Percentiles rank a stretch among this genome's conserved stretches.
phyloP scores from a whole-genome alignment of 2,329 filamentous ascomycete genomes.

The Monosporascus sp. region DNA sequence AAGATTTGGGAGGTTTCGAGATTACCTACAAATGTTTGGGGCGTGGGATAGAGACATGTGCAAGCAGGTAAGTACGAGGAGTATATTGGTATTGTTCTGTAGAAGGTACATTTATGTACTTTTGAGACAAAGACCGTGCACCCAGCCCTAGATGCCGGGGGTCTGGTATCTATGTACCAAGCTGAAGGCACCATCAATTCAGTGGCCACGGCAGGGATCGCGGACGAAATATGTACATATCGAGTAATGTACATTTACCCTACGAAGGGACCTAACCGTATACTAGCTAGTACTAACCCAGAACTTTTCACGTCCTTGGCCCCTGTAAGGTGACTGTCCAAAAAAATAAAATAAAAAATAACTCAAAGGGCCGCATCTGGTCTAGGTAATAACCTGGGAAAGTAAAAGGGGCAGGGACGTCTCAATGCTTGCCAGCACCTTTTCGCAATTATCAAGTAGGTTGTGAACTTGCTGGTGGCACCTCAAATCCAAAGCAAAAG shows the following conservation, averaged over 20 bases:
- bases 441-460: too few relatives aligned
- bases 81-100: not conserved
- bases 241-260: too few relatives aligned
- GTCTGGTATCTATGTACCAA: slow-evolving; percentile 3
- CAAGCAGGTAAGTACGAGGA: not conserved
- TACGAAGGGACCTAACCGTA: too few relatives aligned
- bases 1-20: not conserved
- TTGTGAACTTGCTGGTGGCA: too few relatives aligned
- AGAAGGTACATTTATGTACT: not conserved
- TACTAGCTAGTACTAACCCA: not conserved
- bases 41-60: not conserved
- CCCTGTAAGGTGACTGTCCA: not conserved
- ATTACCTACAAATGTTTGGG: not conserved
- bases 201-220: too few relatives aligned
- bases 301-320: not conserved
- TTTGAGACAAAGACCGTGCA: not conserved
- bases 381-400: not conserved
- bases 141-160: not conserved
- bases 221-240: too few relatives aligned
- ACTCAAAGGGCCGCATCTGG: not conserved
- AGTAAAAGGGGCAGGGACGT: slow-evolving; percentile 5
- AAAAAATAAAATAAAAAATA: not conserved
- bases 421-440: not conserved
- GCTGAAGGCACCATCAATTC: too few relatives aligned
- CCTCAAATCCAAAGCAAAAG: too few relatives aligned